A percentile compares a stretch with the other conserved stretches of the same genome.
Evolutionary conservation across 2,329 filamentous ascomycete species (phyloP).

Genomic region (Elsinoe ampelina): DNA sequence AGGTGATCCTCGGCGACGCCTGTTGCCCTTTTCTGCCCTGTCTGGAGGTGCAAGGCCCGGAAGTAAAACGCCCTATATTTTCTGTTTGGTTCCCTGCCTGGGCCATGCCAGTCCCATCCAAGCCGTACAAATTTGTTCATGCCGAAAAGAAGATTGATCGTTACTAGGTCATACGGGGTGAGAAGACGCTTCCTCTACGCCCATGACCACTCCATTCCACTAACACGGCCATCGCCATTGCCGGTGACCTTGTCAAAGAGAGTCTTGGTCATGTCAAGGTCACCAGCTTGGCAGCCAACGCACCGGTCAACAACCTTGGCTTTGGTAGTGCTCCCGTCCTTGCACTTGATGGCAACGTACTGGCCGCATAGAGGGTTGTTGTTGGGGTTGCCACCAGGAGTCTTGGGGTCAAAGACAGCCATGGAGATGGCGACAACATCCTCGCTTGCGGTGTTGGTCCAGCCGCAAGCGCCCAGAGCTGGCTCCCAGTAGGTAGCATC

Average conservation of each 20-base stretch:
- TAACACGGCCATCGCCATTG: constrained; percentile 32
- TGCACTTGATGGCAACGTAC: constrained; percentile 51
- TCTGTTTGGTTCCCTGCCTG: neutral
- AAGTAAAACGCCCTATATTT: constrained; percentile 5
- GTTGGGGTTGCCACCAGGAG: constrained; percentile 41
- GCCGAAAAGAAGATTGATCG: constrained; percentile 14
- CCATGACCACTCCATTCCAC: constrained; percentile 36
- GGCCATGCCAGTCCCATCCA: neutral
- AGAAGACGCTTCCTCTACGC: constrained; percentile 18
- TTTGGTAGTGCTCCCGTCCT: constrained; percentile 48
- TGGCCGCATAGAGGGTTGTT: constrained; percentile 62
- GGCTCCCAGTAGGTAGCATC: constrained; percentile 67
- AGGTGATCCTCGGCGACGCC: constrained; percentile 2
- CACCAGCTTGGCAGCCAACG: constrained; percentile 49
- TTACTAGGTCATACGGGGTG: constrained; percentile 1
- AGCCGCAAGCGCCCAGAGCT: constrained; percentile 61
- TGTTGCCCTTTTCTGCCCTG: neutral
- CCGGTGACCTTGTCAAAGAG: constrained; percentile 31
- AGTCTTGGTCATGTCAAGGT: constrained; percentile 50
- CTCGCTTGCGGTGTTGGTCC: constrained; percentile 46
- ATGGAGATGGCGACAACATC: constrained; percentile 61
- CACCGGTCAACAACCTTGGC: constrained; percentile 67
- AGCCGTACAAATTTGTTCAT: neutral
- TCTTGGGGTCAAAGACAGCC: constrained; percentile 50
- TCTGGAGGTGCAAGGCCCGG: constrained; percentile 4